Evolutionary conservation across 1,139 yeast species (phyloP).

Genomic region (Yamadazyma songkhlaensis): DNA sequence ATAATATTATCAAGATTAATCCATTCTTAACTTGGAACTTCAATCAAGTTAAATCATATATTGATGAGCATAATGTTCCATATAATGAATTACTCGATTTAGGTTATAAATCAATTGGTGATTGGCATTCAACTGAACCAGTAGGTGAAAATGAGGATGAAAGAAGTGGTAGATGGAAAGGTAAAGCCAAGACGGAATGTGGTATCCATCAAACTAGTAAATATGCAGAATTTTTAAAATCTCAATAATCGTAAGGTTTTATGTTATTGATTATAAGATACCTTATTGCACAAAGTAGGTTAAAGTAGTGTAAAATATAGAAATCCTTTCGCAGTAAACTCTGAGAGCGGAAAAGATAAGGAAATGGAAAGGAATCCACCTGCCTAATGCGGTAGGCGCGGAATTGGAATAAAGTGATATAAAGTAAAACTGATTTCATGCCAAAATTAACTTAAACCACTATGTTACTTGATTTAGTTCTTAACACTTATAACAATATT

Average conservation of each 20-base stretch:
- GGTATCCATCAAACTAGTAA: slow-evolving; percentile 85
- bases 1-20: slow-evolving; percentile 78
- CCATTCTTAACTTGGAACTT: slow-evolving; percentile 88
- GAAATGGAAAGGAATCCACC: slow-evolving; percentile 7
- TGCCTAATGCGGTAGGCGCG: slow-evolving; percentile 8
- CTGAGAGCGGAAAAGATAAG: slow-evolving; percentile 9
- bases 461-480: slow-evolving; percentile 5
- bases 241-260: neutral
- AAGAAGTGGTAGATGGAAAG: slow-evolving; percentile 96
- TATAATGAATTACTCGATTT: slow-evolving; percentile 79
- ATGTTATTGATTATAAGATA: too few relatives aligned
- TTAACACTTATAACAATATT: slow-evolving; percentile 3
- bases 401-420: slow-evolving; percentile 4
- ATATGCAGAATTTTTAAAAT: slow-evolving; percentile 55
- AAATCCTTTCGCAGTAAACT: neutral
- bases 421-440: neutral
- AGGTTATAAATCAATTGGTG: slow-evolving; percentile 92
- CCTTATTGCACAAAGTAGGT: too few relatives aligned
- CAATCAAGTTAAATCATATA: slow-evolving; percentile 63
- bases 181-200: slow-evolving; percentile 89
- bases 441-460: neutral
- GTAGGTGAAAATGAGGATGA: slow-evolving; percentile 92
- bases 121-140: slow-evolving; percentile 92
- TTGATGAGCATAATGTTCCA: slow-evolving; percentile 72
- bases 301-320: too few relatives aligned